Base-by-base conservation (phyloP, 768 basidiomycete species). In the Rhodocollybia butyracea region DNA sequence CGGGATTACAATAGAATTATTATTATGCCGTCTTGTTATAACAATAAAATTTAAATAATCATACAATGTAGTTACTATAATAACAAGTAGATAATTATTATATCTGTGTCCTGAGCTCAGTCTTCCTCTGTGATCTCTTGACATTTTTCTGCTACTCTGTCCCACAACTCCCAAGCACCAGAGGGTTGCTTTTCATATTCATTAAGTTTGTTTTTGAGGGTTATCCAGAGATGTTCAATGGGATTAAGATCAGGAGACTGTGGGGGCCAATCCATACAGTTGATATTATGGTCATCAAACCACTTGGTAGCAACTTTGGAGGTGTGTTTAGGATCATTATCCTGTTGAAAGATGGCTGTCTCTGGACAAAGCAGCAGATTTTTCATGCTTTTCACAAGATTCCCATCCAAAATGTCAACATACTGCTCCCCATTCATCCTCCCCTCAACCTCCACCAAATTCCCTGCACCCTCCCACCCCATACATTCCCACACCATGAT, bases 401-500 rank as follows among this genome's bases (percentile, higher is more conserved):
- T 26, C 10, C 60, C 56, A 15, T 58, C 53, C 26, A 62, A 30
- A 48, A 62, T 62, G n/a, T 40, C 22, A 12, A 38, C n/a, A n/a
- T n/a, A n/a, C n/a, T n/a, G n/a, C n/a, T n/a, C n/a, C n/a, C n/a
- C n/a, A n/a, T n/a, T n/a, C 19, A 29, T 63, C 22, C 43, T 62
- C 30, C 57, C 57, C 41, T 56, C 40, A 31, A 59, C 48, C 50
- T 58, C 54, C 30, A 46, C 42, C 1, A 58, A 22, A 13, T 42
- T 55, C 27, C 61, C 64, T 4, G 59, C 53, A 41, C 64, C 57
- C 50, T 61, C 48, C 59, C 60, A 66, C 19, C 54, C 56, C 43
- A 66, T 58, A 51, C 59, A 62, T 3, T 59, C 57, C 61, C 61
- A 64, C 27, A 63, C 46, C 57, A 43, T 43, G 41, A 43, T 43